phyloP scores from a whole-genome alignment of 2,329 filamentous ascomycete species.

The Alternaria infectoria region DNA sequence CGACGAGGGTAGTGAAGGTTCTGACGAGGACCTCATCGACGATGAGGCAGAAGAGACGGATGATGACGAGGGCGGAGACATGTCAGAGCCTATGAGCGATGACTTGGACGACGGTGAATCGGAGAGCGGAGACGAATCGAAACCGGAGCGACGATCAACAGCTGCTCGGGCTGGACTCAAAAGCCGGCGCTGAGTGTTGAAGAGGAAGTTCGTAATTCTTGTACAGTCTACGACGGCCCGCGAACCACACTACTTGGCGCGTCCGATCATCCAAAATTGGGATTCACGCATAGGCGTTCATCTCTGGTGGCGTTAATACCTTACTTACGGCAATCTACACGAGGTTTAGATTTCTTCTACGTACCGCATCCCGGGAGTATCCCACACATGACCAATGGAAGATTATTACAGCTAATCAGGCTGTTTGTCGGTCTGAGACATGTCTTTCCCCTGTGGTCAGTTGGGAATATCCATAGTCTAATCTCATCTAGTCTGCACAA shows the following conservation, averaged over 20 bases:
- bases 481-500: not conserved
- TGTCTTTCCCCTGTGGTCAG: not conserved
- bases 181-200: slow-evolving; percentile 30
- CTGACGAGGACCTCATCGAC: slow-evolving; percentile 56
- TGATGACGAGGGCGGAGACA: slow-evolving; percentile 55
- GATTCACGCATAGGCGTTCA: slow-evolving; percentile 6
- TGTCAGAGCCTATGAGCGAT: slow-evolving; percentile 54
- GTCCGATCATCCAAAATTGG: slow-evolving; percentile 9
- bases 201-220: slow-evolving; percentile 2
- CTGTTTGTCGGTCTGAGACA: slow-evolving; percentile 1
- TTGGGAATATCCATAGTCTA: not conserved
- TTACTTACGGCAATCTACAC: not conserved
- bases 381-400: slow-evolving; percentile 14
- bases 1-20: slow-evolving; percentile 52
- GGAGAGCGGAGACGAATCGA: slow-evolving; percentile 52
- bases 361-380: not conserved
- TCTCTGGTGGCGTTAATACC: slow-evolving; percentile 1
- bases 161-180: slow-evolving; percentile 39
- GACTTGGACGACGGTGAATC: slow-evolving; percentile 53
- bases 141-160: slow-evolving; percentile 43
- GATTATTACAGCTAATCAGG: not conserved
- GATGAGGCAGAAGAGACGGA: slow-evolving; percentile 60
- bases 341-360: slow-evolving; percentile 3
- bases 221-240: slow-evolving; percentile 10
- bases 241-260: slow-evolving; percentile 5